These are phyloP conservation scores for Calonectria fujianensis DNA, from an alignment of 2,329 filamentous ascomycete species.

Conservation along the genomic window DNA sequence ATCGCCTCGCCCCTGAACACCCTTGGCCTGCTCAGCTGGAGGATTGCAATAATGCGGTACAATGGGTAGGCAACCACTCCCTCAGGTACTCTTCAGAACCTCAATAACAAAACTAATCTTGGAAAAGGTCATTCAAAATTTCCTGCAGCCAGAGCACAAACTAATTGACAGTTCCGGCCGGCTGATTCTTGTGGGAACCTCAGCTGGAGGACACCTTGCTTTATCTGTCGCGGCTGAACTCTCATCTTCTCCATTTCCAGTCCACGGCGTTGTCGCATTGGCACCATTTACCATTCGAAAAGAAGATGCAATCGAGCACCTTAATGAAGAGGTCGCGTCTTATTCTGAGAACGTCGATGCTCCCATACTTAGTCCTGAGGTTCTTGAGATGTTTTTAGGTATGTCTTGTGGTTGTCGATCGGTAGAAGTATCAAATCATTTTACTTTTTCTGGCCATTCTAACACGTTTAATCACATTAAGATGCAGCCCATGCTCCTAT, in stretches of 20 bases:
- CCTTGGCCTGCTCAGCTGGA: constrained; percentile 12
- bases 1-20: constrained; percentile 5
- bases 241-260: background rate
- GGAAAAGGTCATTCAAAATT: background rate
- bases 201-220: background rate
- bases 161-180: background rate
- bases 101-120: background rate
- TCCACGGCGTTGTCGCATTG: background rate
- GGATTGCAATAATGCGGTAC: background rate
- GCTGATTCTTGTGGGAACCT: background rate
- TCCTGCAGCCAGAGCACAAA: background rate
- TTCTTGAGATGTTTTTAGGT: constrained; percentile 11
- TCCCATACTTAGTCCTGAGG: background rate
- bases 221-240: background rate
- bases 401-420: background rate
- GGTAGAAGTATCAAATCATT: background rate
- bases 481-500: background rate
- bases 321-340: background rate
- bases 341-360: background rate
- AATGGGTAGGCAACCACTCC: background rate
- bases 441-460: background rate
- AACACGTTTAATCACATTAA: background rate
- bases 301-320: background rate
- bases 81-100: background rate
- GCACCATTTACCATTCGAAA: constrained; percentile 1